Evolutionary conservation across 1,284 basidiomycete species (phyloP), one percentile per base, ranked within the genome.

Genomic region (Trichosporon faecale): DNA sequence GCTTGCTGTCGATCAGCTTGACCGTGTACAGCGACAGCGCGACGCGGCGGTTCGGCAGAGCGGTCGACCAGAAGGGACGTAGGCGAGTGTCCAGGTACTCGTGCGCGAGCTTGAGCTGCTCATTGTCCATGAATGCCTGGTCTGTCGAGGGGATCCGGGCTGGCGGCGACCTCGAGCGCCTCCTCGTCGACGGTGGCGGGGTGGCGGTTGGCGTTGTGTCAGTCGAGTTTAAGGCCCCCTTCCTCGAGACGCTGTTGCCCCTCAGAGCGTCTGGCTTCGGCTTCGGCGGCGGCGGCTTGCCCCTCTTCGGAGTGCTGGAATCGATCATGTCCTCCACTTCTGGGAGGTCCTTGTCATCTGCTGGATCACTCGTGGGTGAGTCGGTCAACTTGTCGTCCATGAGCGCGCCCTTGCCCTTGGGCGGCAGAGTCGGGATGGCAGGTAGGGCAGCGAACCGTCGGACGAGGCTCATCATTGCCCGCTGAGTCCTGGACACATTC

Each of bases 31-130:
- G 73, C 55, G 71, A 73, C 37, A 83, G 67, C 8, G 75, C 70
- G 46, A 83, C 74, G 5, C 76, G 74, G 11, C 82, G 77, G 66
- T 71, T 73, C 16, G 79, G 75, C 23, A 82, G 73, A 7, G 78
- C 76, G 29, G 73, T 76, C 0, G 78, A 77, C 76, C 81, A 94
- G 82, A 95, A 94, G 0, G 90, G 89, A 63, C 87, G 88, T 25
- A 94, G 83, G 0, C 93, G 88, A 7, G 85, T 81, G 77, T 93
- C 91, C 3, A 94, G 85, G 75, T 93, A 94, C 16, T 85, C 85
- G 74, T 93, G 90, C 35, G 87, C 86, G 3, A 85, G 85, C 8
- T 90, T 75, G n/a, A 79, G 73, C n/a, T 69, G 70, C 35, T 69
- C 65, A 6, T 74, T 67, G 57, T 87, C 84, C 1, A 74, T 75